Evolutionary conservation across 1,284 basidiomycete species (phyloP), one percentile per base, ranked within the genome.

Genomic region (Trichosporon ovoides): DNA sequence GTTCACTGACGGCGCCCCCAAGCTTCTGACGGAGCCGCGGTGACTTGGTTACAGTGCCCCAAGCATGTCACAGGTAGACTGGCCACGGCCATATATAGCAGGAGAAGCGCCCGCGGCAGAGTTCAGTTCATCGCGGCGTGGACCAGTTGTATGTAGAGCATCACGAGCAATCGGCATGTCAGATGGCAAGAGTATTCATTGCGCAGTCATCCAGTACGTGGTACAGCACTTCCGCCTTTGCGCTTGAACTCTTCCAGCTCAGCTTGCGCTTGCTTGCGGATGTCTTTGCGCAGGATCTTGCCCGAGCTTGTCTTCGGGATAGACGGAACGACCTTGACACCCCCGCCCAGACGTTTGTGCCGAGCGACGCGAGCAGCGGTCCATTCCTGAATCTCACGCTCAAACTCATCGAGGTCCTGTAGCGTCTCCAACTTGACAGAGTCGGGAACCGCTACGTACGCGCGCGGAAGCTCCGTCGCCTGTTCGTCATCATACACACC

Each of bases 381-480:
- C 88, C 88, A 91, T 34, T 77, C 75, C 50, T 81, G 79, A 2
- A 90, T 79, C 18, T 78, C 73, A n/a, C 75, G 58, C 7, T 78
- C 78, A 58, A 87, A 84, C 1, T 70, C 67, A 0, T 62, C 63
- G 22, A 38, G 48, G 36, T 59, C 60, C 14, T 38, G 57, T 3
- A 13, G 36, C 4, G 35, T 48, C 38, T 62, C 51, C 46, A 59
- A 3, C 9, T 46, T 48, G 3, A n/a, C 31, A 0, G 46, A 31
- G 22, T 31, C n/a, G 10, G 58, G 24, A 9, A 64, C 63, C 28
- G 28, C 4, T 11, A 64, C 36, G 52, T 64, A 64, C 1, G 55
- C 63, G 16, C 87, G 57, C 13, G 89, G 89, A 13, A 91, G 79
- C 70, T 92, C 89, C 2, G 88, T 89, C 1, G 84, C 86, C 67